A percentile compares a stretch with the other conserved stretches of the same genome.
Evolutionary conservation across 2,329 filamentous ascomycete genomes (phyloP).

Genomic region (Exophiala aquamarina): DNA sequence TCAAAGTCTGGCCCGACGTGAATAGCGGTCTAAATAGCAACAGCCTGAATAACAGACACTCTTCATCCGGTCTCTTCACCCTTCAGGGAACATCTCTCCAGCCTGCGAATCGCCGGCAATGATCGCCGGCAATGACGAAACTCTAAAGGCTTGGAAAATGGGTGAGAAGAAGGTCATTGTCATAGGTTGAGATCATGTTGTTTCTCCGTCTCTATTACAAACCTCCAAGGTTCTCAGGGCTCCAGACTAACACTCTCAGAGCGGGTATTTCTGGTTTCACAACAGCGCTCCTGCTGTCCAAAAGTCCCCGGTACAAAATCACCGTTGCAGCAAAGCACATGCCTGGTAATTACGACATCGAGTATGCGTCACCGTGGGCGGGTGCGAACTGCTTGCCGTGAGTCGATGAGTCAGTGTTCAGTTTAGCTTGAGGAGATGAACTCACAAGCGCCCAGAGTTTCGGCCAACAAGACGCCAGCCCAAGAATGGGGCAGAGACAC

Average conservation of each 20-base stretch:
- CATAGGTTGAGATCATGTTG: conserved; percentile 36
- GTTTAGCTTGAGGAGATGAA: too few species aligned
- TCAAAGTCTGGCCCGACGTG: too few species aligned
- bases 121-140: too few species aligned
- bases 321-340: conserved; percentile 77
- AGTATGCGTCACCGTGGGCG: conserved; percentile 82
- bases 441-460: conserved; percentile 31
- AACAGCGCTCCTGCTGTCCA: conserved; percentile 57
- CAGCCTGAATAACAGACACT: too few species aligned
- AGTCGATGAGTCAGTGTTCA: conserved; percentile 35
- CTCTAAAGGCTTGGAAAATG: too few species aligned
- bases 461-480: conserved; percentile 31
- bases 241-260: conserved; percentile 40
- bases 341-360: conserved; percentile 75
- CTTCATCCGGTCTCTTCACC: too few species aligned
- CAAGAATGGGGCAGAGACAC: conserved; percentile 58
- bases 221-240: too few species aligned
- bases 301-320: conserved; percentile 52
- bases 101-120: too few species aligned
- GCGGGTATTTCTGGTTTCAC: conserved; percentile 62
- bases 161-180: conserved; percentile 37
- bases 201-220: too few species aligned
- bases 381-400: conserved; percentile 73
- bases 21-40: too few species aligned
- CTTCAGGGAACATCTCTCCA: too few species aligned